These are phyloP conservation scores for Plenodomus biglobosus DNA, from an alignment of 2,329 filamentous ascomycete genomes.

Conservation along the genomic window DNA sequence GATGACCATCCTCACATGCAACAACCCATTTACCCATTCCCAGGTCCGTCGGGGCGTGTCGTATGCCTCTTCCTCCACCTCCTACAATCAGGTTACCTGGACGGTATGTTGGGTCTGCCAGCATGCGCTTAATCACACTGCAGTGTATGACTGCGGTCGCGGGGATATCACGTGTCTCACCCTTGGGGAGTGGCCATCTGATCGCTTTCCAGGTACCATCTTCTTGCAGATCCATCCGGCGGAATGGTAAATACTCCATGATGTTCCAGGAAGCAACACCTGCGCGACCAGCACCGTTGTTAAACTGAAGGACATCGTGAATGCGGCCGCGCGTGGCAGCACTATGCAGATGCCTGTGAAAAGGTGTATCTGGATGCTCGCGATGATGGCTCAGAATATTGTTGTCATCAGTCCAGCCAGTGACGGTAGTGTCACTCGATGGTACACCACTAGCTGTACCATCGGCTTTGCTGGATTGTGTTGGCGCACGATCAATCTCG, in stretches of 20 bases:
- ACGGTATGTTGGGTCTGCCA: slow-evolving; percentile 63
- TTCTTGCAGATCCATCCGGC: slow-evolving; percentile 72
- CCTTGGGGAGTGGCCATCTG: slow-evolving; percentile 74
- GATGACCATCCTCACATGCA: slow-evolving; percentile 64
- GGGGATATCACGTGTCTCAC: slow-evolving; percentile 77
- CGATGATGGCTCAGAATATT: slow-evolving; percentile 18
- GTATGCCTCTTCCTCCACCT: slow-evolving; percentile 71
- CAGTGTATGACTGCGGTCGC: slow-evolving; percentile 69
- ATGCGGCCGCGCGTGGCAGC: slow-evolving; percentile 59
- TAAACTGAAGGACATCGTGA: slow-evolving; percentile 71
- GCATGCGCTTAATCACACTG: slow-evolving; percentile 73
- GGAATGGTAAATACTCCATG: slow-evolving; percentile 81
- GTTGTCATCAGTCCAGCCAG: slow-evolving; percentile 16
- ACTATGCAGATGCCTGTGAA: slow-evolving; percentile 60
- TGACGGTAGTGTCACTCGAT: slow-evolving; percentile 1
- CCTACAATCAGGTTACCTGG: slow-evolving; percentile 80
- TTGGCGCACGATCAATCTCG: slow-evolving; percentile 28
- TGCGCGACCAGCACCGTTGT: slow-evolving; percentile 57
- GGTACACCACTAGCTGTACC: neutral
- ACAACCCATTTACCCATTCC: slow-evolving; percentile 76
- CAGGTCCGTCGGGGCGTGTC: slow-evolving; percentile 59
- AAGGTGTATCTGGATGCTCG: slow-evolving; percentile 41
- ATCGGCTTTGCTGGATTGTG: neutral
- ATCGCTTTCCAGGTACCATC: slow-evolving; percentile 80
- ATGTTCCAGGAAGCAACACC: slow-evolving; percentile 70